Conservation (phyloP, 345 rosid genomes). For the Populus pruinosa region DNA sequence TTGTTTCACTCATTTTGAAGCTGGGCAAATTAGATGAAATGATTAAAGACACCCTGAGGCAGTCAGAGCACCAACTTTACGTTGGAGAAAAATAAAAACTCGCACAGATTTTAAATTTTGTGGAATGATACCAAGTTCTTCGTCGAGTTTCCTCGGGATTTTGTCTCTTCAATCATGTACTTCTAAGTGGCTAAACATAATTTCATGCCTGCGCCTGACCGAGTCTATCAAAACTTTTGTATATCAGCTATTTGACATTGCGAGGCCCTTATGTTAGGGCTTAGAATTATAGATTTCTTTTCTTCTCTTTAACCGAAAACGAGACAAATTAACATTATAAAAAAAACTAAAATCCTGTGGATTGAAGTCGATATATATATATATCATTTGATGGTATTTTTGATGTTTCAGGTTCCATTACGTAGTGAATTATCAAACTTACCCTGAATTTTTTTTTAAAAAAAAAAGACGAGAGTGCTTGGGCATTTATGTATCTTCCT, state of each 20-base stretch:
- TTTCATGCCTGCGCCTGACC: not conserved
- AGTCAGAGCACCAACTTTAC: not conserved
- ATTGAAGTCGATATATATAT: too few relatives aligned
- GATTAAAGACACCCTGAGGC: conserved; percentile 21
- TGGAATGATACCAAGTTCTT: not conserved
- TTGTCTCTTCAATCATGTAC: not conserved
- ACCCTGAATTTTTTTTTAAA: too few relatives aligned
- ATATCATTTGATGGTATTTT: too few relatives aligned
- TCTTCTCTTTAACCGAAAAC: not conserved
- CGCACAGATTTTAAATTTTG: not conserved
- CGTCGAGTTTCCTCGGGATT: not conserved
- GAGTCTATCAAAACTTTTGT: not conserved
- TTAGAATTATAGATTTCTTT: not conserved
- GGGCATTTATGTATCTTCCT: too few relatives aligned
- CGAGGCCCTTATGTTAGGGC: not conserved
- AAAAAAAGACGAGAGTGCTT: too few relatives aligned
- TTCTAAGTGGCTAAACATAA: not conserved
- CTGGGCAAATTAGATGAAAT: conserved; percentile 7
- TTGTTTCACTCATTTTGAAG: conserved; percentile 20
- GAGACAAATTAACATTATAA: not conserved
- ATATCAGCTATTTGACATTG: not conserved
- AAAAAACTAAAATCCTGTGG: too few relatives aligned
- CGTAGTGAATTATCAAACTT: too few relatives aligned
- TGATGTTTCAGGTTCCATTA: too few relatives aligned
- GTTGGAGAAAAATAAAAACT: not conserved